A percentile compares a stretch with the other conserved stretches of the same genome.
Conservation (phyloP, 2,329 filamentous ascomycete genomes). For the Apiospora arundinis region DNA sequence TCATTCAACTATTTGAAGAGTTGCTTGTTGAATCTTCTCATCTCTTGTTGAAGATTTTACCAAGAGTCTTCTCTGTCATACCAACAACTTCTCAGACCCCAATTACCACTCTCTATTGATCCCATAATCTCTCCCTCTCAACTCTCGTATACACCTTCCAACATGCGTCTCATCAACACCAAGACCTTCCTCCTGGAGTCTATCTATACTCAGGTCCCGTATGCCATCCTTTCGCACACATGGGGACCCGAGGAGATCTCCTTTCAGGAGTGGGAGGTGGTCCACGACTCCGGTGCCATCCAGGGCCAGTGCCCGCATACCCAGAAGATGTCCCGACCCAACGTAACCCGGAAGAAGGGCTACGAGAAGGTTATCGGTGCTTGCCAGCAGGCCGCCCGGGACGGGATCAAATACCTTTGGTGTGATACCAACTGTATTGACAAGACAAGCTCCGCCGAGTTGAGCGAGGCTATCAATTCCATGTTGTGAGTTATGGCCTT, state of each 20-base stretch:
- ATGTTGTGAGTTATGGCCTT: conserved; percentile 44
- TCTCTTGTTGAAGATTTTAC: neutral
- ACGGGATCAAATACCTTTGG: conserved; percentile 41
- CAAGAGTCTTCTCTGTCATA: neutral
- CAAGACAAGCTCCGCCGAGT: conserved; percentile 41
- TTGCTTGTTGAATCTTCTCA: too few species aligned
- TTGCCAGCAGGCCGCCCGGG: conserved; percentile 36
- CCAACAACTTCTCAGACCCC: neutral
- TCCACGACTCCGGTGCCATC: conserved; percentile 31
- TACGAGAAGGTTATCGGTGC: conserved; percentile 43
- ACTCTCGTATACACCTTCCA: neutral
- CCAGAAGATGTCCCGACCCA: neutral
- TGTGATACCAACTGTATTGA: conserved; percentile 48
- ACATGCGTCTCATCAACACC: conserved; percentile 46
- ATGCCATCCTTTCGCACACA: conserved; percentile 49
- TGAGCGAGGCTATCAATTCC: conserved; percentile 45
- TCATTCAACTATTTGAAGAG: neutral
- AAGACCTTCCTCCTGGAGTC: conserved; percentile 41
- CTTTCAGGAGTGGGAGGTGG: conserved; percentile 38
- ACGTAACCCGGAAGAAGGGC: conserved; percentile 32
- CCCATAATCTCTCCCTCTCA: neutral
- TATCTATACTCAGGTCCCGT: conserved; percentile 39
- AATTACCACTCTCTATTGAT: neutral
- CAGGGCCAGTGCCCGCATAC: conserved; percentile 24
- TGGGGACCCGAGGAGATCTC: conserved; percentile 44